Conservation (phyloP, 768 basidiomycete genomes). For the Russula ochroleuca region DNA sequence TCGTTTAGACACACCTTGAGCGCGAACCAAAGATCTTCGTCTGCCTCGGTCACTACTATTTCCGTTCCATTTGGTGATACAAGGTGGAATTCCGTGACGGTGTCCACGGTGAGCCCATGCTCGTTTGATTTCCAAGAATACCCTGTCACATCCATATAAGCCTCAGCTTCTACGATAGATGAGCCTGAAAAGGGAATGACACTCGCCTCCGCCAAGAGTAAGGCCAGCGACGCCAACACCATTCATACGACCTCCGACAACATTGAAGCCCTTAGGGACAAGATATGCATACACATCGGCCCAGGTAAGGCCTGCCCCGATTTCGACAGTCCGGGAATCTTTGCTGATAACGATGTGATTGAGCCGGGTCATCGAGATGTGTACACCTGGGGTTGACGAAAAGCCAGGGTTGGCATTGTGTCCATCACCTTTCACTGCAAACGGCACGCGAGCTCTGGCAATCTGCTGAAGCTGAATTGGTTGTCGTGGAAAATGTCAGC, state of each 20-base stretch:
- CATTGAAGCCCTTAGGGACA: conserved; percentile 22
- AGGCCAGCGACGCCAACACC: conserved; percentile 29
- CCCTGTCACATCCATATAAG: neutral
- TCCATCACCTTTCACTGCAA: conserved; percentile 29
- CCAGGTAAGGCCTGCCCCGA: conserved; percentile 29
- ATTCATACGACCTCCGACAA: conserved; percentile 26
- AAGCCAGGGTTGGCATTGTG: conserved; percentile 28
- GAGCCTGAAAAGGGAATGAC: neutral
- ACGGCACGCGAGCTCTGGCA: neutral
- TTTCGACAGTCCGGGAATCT: conserved; percentile 9
- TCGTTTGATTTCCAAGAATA: conserved; percentile 26
- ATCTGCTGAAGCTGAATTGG: conserved; percentile 1
- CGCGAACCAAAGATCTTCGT: conserved; percentile 23
- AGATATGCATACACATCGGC: conserved; percentile 28
- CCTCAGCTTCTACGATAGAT: neutral
- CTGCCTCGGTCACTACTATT: conserved; percentile 15
- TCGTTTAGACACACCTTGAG: conserved; percentile 6
- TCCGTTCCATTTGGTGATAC: conserved; percentile 27
- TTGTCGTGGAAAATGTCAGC: neutral
- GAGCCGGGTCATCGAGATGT: conserved; percentile 28
- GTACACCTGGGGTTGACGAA: conserved; percentile 30
- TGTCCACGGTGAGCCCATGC: conserved; percentile 28
- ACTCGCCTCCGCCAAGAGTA: conserved; percentile 24
- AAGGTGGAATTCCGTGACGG: conserved; percentile 24
- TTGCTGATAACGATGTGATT: conserved; percentile 14